Conservation (phyloP, 2,329 filamentous ascomycete species). For the Amauroascus niger region DNA sequence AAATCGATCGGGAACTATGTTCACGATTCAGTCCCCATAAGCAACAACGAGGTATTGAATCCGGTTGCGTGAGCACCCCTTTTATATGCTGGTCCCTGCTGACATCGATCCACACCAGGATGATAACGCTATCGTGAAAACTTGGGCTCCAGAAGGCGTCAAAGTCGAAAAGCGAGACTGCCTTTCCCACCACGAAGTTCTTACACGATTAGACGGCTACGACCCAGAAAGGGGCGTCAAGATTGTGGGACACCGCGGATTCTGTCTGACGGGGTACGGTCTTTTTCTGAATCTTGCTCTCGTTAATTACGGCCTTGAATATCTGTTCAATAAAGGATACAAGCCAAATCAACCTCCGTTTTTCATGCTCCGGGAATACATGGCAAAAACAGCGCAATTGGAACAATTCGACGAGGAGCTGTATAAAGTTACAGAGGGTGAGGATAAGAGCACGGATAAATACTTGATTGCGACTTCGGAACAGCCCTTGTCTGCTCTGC, state of each 20-base stretch:
- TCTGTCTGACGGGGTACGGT: constrained; percentile 83
- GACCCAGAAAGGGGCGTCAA: constrained; percentile 89
- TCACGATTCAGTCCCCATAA: constrained; percentile 74
- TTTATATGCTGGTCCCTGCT: neutral
- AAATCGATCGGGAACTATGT: constrained; percentile 85
- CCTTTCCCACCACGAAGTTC: constrained; percentile 91
- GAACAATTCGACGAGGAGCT: constrained; percentile 96
- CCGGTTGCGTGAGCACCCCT: neutral
- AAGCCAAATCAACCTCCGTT: constrained; percentile 76
- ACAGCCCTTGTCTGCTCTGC: constrained; percentile 86
- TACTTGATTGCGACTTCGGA: constrained; percentile 76
- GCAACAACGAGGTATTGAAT: constrained; percentile 59
- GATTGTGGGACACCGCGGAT: constrained; percentile 86
- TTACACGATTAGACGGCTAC: constrained; percentile 78
- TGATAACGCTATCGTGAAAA: constrained; percentile 66
- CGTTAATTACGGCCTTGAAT: constrained; percentile 89
- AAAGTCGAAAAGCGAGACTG: constrained; percentile 63
- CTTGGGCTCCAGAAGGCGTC: constrained; percentile 70
- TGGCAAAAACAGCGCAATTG: constrained; percentile 96
- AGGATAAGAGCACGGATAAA: constrained; percentile 81
- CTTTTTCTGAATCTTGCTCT: constrained; percentile 87
- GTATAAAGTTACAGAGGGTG: constrained; percentile 83
- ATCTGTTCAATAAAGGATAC: constrained; percentile 71
- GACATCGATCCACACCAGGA: constrained; percentile 41
- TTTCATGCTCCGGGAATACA: constrained; percentile 90